Conservation (phyloP, 345 rosid species). For the Brassica juncea region DNA sequence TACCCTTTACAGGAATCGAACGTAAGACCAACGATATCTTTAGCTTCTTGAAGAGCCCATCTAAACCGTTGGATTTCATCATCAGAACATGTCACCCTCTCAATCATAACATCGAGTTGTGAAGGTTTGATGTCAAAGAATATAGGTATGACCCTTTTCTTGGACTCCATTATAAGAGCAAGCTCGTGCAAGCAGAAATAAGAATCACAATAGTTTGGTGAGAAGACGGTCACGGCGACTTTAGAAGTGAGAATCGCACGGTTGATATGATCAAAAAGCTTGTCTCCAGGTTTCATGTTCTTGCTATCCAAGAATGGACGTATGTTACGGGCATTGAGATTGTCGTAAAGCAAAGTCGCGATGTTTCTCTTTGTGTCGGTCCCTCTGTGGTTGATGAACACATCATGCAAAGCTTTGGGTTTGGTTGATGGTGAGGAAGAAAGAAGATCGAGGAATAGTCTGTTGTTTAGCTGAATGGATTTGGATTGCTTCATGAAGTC, state of each 20-base stretch:
- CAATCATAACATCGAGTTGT: conserved; percentile 48
- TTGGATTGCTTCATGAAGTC: conserved; percentile 37
- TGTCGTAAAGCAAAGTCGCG: conserved; percentile 60
- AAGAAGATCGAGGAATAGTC: conserved; percentile 22
- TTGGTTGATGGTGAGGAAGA: conserved; percentile 23
- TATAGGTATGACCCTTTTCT: conserved; percentile 67
- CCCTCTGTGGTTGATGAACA: conserved; percentile 77
- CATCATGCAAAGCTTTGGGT: conserved; percentile 45
- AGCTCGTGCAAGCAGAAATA: conserved; percentile 71
- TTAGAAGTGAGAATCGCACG: conserved; percentile 51
- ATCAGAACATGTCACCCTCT: conserved; percentile 32
- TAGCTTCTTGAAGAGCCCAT: conserved; percentile 71
- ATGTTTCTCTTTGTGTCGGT: conserved; percentile 65
- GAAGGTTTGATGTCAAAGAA: conserved; percentile 79
- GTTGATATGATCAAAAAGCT: conserved; percentile 62
- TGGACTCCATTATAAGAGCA: conserved; percentile 67
- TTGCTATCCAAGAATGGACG: conserved; percentile 69
- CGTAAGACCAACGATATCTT: conserved; percentile 61
- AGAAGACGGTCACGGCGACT: conserved; percentile 61
- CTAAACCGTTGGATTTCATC: conserved; percentile 53
- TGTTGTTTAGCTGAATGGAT: conserved; percentile 23
- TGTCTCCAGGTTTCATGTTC: conserved; percentile 79
- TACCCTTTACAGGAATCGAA: conserved; percentile 73
- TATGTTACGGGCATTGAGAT: conserved; percentile 45
- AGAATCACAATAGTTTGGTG: conserved; percentile 63